Conservation (phyloP, 2,329 filamentous ascomycete genomes). For the Fusarium pilosicola region DNA sequence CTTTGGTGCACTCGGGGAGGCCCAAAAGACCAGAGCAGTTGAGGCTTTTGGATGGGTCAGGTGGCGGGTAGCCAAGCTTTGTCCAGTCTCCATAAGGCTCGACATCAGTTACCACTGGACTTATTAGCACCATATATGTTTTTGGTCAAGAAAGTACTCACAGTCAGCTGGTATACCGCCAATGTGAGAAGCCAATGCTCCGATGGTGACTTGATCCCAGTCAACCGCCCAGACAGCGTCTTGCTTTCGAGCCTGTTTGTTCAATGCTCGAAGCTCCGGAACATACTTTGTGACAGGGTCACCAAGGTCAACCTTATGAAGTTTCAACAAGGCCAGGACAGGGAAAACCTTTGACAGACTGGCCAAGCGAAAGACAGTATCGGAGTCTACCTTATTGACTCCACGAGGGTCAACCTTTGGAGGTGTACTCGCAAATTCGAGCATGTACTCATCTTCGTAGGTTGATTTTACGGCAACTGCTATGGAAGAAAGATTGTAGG, state of each 20-base stretch:
- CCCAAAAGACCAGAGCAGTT: slow-evolving; percentile 20
- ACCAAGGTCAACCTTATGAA: not conserved
- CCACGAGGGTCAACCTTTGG: slow-evolving; percentile 13
- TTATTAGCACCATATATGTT: fast-evolving
- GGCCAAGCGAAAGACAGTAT: slow-evolving; percentile 17
- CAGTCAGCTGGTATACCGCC: slow-evolving; percentile 7
- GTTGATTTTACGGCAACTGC: slow-evolving; percentile 11
- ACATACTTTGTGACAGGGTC: slow-evolving; percentile 17
- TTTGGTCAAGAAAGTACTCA: fast-evolving
- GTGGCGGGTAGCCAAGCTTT: not conserved
- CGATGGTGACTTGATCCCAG: slow-evolving; percentile 19
- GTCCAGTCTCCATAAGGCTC: slow-evolving; percentile 26
- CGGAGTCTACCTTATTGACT: slow-evolving; percentile 1
- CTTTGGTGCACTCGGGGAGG: not conserved
- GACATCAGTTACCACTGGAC: slow-evolving; percentile 2
- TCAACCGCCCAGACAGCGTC: slow-evolving; percentile 16
- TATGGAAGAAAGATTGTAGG: not conserved
- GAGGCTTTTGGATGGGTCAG: not conserved
- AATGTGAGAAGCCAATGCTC: slow-evolving; percentile 6
- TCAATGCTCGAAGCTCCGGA: slow-evolving; percentile 8
- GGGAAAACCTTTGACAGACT: slow-evolving; percentile 19
- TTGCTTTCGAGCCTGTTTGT: not conserved
- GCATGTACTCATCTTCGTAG: slow-evolving; percentile 3
- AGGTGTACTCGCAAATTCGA: slow-evolving; percentile 16
- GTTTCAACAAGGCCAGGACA: slow-evolving; percentile 1